phyloP scores from a whole-genome alignment of 163 green algal genomes.

The Chlamydomonas reinhardtii region DNA sequence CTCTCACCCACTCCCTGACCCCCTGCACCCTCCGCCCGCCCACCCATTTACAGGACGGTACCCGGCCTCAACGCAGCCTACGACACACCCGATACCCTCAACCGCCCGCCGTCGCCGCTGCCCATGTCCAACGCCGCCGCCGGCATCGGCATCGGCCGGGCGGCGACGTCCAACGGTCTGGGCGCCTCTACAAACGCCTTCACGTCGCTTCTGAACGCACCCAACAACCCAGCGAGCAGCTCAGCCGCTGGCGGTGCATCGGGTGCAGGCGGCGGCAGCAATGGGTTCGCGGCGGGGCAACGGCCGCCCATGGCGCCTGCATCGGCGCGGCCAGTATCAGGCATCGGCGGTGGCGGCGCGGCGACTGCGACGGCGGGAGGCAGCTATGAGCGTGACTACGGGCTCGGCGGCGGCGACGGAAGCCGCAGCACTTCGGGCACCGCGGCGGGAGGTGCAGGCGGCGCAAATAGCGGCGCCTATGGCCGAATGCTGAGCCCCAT shows the following conservation, averaged over 20 bases:
- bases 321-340: too few species aligned
- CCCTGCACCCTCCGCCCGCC: background rate
- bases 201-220: conserved; percentile 5
- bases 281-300: background rate
- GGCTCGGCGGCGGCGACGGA: background rate
- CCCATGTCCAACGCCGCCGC: background rate
- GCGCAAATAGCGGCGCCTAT: background rate
- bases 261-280: background rate
- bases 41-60: conserved; percentile 13
- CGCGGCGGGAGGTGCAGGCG: background rate
- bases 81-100: conserved; percentile 11
- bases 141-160: background rate
- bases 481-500: background rate
- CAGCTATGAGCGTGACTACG: too few species aligned
- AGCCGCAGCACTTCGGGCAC: background rate
- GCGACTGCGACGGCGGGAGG: background rate
- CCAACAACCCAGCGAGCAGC: background rate
- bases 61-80: conserved; percentile 33
- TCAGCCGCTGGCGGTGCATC: background rate
- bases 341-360: background rate
- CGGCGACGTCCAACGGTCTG: background rate
- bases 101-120: conserved; percentile 6
- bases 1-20: background rate
- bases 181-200: conserved; percentile 14
- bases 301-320: background rate